Evolutionary conservation across 1,284 basidiomycete species (phyloP), one percentile per base, ranked within the genome.

Genomic region (Boletus mariae): DNA sequence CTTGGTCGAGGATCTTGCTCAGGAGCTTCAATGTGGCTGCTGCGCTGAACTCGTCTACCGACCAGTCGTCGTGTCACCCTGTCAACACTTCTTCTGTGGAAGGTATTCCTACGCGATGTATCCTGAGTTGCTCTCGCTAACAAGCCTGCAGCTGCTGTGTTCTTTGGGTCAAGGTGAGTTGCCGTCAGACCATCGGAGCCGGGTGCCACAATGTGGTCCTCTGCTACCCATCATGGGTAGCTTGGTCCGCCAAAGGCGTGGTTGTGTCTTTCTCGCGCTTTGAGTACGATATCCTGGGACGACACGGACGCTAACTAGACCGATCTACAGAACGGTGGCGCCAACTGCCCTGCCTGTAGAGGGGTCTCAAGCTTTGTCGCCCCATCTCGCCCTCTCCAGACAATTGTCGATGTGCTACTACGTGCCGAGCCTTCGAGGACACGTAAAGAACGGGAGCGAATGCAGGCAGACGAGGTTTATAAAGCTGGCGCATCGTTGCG

Each of bases 51-150:
- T 91, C 42, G 82, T 87, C 53, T 89, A 90, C 69, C 76, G 80
- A 54, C 88, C 88, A 5, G 88, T 91, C 9, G 73, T 89, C 29
- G 87, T 91, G 46, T 75, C 78, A 28, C 89, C 89, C 17, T 91
- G 88, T 65, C 86, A 91, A 60, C 89, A 90, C 74, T 90, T 87
- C 76, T 92, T 89, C 66, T 92, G 87, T 63, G 90, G 86, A 71
- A 90, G 87, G 89, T 90, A 69, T 59, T 72, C 56, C 42, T 51
- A 53, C 13, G 44, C 25, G 40, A 47, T 45, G 45, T 34, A n/a
- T 53, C 46, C 10, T 28, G 25, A 10, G 40, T 32, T 34, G 15
- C 9, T 44, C 17, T 47, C 47, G 11, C 59, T 64, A 35, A 61
- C 59, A n/a, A 53, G 17, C 26, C 37, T 54, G 15, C 58, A 91